Evolutionary conservation across 305 asterid species (phyloP).

Genomic region (Solanum hybrid): DNA sequence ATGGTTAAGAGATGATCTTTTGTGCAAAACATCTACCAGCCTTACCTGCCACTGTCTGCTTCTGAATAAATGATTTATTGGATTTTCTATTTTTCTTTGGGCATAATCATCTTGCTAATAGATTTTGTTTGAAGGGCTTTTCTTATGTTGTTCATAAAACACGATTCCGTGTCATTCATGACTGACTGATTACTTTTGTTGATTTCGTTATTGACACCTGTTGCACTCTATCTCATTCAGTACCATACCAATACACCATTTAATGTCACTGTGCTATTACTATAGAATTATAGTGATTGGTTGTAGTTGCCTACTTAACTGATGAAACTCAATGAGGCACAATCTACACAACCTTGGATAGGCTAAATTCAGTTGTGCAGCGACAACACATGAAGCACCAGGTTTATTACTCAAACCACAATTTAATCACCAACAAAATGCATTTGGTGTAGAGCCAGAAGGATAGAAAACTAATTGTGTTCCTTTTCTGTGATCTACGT

Average conservation of each 20-base stretch:
- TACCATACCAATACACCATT: neutral
- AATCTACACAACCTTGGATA: neutral
- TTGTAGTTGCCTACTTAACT: neutral
- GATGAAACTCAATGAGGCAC: neutral
- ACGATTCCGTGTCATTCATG: neutral
- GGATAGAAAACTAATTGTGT: neutral
- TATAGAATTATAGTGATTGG: neutral
- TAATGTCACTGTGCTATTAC: neutral
- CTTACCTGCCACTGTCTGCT: neutral
- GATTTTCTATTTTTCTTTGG: neutral
- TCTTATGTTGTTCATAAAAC: neutral
- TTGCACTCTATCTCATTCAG: neutral
- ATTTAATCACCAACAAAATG: neutral
- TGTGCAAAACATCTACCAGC: neutral
- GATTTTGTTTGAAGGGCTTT: neutral
- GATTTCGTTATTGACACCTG: neutral
- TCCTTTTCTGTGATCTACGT: neutral
- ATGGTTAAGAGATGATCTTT: neutral
- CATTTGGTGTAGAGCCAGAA: neutral
- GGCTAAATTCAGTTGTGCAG: neutral
- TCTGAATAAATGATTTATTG: neutral
- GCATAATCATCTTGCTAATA: neutral
- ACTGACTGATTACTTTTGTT: neutral
- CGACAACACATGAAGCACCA: neutral
- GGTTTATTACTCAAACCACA: neutral